phyloP scores from a whole-genome alignment of 2,329 filamentous ascomycete genomes.

The Paecilomyces formosus region DNA sequence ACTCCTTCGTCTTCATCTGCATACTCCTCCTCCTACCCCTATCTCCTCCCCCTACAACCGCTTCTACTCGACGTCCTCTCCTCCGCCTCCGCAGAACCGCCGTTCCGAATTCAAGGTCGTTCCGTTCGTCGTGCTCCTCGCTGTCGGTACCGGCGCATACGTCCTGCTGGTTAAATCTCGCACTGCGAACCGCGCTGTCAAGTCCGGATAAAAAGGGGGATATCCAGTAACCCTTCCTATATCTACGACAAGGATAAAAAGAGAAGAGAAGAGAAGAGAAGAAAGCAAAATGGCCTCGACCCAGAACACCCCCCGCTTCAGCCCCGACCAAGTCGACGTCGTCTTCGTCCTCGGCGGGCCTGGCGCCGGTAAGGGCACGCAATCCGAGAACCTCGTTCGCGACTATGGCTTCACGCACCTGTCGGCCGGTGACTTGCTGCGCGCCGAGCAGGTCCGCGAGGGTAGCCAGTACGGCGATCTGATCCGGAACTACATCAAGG shows the following conservation, averaged over 20 bases:
- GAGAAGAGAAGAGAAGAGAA: no score
- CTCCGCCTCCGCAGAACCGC: slow-evolving; percentile 18
- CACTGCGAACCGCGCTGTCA: slow-evolving; percentile 18
- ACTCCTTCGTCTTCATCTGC: slow-evolving; percentile 3
- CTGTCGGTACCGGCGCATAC: slow-evolving; percentile 44
- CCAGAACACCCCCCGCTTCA: slow-evolving; percentile 65
- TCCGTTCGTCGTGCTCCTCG: slow-evolving; percentile 38
- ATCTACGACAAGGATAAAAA: neutral
- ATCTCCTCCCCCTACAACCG: no score
- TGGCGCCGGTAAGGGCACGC: slow-evolving; percentile 92
- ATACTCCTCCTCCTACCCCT: slow-evolving; percentile 2
- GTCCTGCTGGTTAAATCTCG: slow-evolving; percentile 44
- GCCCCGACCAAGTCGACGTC: slow-evolving; percentile 73
- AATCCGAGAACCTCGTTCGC: slow-evolving; percentile 79
- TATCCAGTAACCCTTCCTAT: neutral
- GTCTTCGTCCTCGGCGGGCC: slow-evolving; percentile 95
- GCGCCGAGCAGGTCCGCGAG: slow-evolving; percentile 81
- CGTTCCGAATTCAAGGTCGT: slow-evolving; percentile 34
- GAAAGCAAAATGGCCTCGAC: slow-evolving; percentile 27
- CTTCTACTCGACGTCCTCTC: neutral
- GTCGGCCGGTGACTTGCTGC: slow-evolving; percentile 84
- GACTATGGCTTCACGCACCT: slow-evolving; percentile 91
- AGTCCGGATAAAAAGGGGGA: neutral
- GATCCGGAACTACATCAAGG: slow-evolving; percentile 88
- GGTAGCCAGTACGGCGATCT: slow-evolving; percentile 85